A percentile compares a stretch with the other conserved stretches of the same genome.
Evolutionary conservation across 1,284 basidiomycete genomes (phyloP).

Genomic region (Malassezia equina): DNA sequence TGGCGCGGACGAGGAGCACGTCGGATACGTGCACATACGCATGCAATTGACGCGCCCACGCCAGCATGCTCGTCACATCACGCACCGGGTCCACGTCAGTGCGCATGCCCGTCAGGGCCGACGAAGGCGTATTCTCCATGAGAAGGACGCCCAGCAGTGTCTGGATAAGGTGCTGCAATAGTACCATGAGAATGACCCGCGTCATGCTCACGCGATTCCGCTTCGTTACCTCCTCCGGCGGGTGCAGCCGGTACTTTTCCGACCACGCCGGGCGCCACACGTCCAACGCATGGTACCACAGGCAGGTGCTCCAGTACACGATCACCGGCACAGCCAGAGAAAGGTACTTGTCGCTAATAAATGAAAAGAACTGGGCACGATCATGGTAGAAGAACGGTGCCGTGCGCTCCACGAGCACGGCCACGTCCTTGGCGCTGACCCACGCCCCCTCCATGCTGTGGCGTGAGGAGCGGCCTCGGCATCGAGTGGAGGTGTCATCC

Average conservation of each 20-base stretch:
- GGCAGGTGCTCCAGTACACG: constrained; percentile 76
- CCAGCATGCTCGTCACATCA: constrained; percentile 33
- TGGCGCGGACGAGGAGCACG: constrained; percentile 53
- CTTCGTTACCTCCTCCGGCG: constrained; percentile 65
- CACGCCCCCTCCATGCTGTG: not conserved
- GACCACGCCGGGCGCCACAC: constrained; percentile 60
- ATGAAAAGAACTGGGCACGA: not conserved
- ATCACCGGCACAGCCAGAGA: constrained; percentile 66
- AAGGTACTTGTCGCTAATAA: constrained; percentile 63
- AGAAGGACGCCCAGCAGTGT: constrained; percentile 64
- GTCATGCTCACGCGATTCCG: constrained; percentile 65
- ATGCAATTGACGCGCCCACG: constrained; percentile 44
- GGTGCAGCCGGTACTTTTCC: constrained; percentile 76
- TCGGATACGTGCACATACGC: constrained; percentile 49
- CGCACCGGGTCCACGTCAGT: constrained; percentile 5
- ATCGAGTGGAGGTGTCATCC: not conserved
- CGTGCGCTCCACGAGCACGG: constrained; percentile 3
- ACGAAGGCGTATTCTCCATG: constrained; percentile 53
- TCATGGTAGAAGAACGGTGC: constrained; percentile 9
- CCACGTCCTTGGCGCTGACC: constrained; percentile 4
- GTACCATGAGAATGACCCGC: constrained; percentile 67
- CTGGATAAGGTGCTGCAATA: constrained; percentile 77
- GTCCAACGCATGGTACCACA: constrained; percentile 75
- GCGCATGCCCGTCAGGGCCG: not conserved
- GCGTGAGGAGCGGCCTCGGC: not conserved